phyloP scores from a whole-genome alignment of 2,329 filamentous ascomycete genomes.

The Xylariaceae sp. region DNA sequence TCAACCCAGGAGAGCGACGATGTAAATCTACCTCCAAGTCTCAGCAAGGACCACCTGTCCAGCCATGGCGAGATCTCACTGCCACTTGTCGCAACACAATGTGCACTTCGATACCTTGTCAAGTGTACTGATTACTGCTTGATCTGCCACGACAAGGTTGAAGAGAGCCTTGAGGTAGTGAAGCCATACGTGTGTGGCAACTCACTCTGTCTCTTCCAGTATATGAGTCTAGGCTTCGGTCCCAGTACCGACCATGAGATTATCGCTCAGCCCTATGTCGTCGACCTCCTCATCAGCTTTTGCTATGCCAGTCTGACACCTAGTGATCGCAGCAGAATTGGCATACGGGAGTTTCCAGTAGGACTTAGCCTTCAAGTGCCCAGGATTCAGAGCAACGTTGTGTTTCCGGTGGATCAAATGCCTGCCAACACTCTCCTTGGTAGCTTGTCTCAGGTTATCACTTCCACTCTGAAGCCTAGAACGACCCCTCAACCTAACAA shows the following conservation, averaged over 20 bases:
- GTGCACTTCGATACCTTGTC: conserved; percentile 66
- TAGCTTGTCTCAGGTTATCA: no score
- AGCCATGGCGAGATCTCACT: conserved; percentile 35
- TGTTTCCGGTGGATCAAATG: no score
- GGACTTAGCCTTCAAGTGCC: conserved; percentile 27
- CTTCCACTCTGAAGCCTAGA: no score
- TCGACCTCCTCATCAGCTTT: conserved; percentile 78
- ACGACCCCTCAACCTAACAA: no score
- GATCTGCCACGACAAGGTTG: conserved; percentile 66
- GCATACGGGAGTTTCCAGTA: conserved; percentile 33
- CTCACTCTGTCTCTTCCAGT: conserved; percentile 76
- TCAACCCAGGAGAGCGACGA: conserved; percentile 3
- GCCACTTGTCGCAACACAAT: conserved; percentile 60
- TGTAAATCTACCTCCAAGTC: conserved; percentile 14
- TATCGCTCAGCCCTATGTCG: conserved; percentile 67
- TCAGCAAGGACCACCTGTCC: conserved; percentile 24
- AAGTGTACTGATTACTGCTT: conserved; percentile 83
- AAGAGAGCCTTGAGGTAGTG: conserved; percentile 58
- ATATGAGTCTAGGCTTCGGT: conserved; percentile 78
- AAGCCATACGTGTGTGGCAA: conserved; percentile 75
- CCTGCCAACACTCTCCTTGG: no score
- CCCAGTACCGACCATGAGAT: conserved; percentile 83
- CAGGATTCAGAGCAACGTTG: conserved; percentile 8
- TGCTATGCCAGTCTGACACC: conserved; percentile 59
- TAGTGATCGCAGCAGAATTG: not conserved